These are phyloP conservation scores for Suillus clintonianus DNA, from an alignment of 768 basidiomycete genomes.

Conservation along the genomic window DNA sequence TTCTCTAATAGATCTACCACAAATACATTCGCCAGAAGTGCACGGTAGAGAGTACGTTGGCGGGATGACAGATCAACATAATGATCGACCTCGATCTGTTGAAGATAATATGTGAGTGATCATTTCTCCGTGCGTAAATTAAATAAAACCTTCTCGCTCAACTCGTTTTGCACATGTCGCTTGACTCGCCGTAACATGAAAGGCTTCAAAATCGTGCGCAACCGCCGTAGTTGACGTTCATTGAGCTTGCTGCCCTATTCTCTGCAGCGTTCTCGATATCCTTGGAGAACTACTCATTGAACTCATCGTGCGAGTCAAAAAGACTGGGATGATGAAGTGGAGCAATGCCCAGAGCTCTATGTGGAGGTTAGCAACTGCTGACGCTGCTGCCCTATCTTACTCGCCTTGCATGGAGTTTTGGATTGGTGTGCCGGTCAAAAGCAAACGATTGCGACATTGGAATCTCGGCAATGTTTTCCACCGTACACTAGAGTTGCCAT, in stretches of 20 bases:
- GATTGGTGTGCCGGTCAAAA: constrained; percentile 96
- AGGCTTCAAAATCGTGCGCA: constrained; percentile 99
- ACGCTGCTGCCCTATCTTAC: constrained; percentile 13
- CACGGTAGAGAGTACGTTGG: constrained; percentile 88
- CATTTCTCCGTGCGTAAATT: constrained; percentile 61
- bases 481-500: constrained; percentile 92
- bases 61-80: constrained; percentile 93
- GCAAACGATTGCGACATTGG: constrained; percentile 91
- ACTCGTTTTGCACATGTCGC: constrained; percentile 98
- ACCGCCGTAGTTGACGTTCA: constrained; percentile 89
- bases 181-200: constrained; percentile 99
- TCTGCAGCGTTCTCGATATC: constrained; percentile 96
- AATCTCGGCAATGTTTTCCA: constrained; percentile 98
- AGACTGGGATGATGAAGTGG: constrained; percentile 99
- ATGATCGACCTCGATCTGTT: constrained; percentile 92
- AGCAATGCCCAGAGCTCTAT: constrained; percentile 96
- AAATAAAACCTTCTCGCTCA: constrained; percentile 87
- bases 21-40: constrained; percentile 89
- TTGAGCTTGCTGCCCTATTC: constrained; percentile 88
- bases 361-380: constrained; percentile 9
- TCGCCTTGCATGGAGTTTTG: constrained; percentile 99
- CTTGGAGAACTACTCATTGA: constrained; percentile 99
- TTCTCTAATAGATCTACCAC: constrained; percentile 92
- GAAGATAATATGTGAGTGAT: constrained; percentile 79
- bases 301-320: constrained; percentile 99